phyloP scores from a whole-genome alignment of 2,329 filamentous ascomycete species.

The Geoglossum cookeanum region DNA sequence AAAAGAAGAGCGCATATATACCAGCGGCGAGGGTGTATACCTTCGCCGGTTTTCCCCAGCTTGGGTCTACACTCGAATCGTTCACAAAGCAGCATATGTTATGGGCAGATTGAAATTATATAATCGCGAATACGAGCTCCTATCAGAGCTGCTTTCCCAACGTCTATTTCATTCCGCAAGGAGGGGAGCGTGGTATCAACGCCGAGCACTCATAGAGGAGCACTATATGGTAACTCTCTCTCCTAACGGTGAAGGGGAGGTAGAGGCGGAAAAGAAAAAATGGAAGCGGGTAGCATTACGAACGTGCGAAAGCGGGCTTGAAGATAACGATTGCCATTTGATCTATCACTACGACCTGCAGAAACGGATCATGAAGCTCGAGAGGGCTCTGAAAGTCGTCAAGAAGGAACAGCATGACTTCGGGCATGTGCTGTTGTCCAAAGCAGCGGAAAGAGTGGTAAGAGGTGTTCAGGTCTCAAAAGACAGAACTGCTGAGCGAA shows the following conservation, averaged over 20 bases:
- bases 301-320: slow-evolving; percentile 73
- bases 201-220: slow-evolving; percentile 84
- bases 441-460: slow-evolving; percentile 56
- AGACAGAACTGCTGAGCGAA: slow-evolving; percentile 22
- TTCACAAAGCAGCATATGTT: slow-evolving; percentile 69
- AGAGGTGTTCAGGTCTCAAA: slow-evolving; percentile 61
- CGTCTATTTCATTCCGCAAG: slow-evolving; percentile 68
- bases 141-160: slow-evolving; percentile 60
- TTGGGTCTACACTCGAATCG: slow-evolving; percentile 82
- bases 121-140: slow-evolving; percentile 51
- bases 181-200: slow-evolving; percentile 85
- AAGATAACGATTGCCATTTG: slow-evolving; percentile 75
- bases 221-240: slow-evolving; percentile 66
- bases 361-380: slow-evolving; percentile 80
- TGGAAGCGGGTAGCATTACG: slow-evolving; percentile 60
- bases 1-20: slow-evolving; percentile 61
- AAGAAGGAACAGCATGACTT: slow-evolving; percentile 87
- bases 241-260: slow-evolving; percentile 26
- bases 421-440: slow-evolving; percentile 58
- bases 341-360: slow-evolving; percentile 91
- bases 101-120: slow-evolving; percentile 71
- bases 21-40: slow-evolving; percentile 73
- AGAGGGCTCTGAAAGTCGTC: slow-evolving; percentile 63
- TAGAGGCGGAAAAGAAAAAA: slow-evolving; percentile 52
- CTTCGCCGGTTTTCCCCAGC: slow-evolving; percentile 75